Evolutionary conservation across 2,329 filamentous ascomycete genomes (phyloP), one percentile per base, ranked within the genome.

Genomic region (Talaromyces sp.): DNA sequence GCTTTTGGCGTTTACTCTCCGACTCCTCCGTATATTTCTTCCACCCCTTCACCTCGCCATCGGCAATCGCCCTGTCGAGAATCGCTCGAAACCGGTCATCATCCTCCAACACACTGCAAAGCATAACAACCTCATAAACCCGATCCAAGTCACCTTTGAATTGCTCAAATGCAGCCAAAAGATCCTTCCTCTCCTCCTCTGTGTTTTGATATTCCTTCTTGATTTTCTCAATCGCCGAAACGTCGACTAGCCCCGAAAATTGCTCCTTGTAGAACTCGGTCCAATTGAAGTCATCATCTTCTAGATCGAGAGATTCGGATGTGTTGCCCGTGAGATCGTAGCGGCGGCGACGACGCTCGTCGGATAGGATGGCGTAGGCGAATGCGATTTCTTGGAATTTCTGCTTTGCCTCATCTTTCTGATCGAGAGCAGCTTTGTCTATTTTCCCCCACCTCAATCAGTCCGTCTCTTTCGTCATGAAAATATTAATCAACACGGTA

Each of bases 261-360:
- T 97, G 93, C 69, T 90, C 88, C 63, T 89, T 87, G 82, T 96
- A 99, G 82, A 93, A 99, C 57, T 91, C 89, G 62, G 86, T 84
- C 95, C 95, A 99, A 82, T 92, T 87, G 80, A 98, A 99, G 62
- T 89, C 90, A 3, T 86, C 85, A 74, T 92, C 90, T 60, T 83
- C 79, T 37, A 89, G 72, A 61, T 84, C 85, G 24, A 96, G 86
- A 9, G 88, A 89, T 74, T 97, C 93, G 11, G 91, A 87, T 0
- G 93, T 98, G 64, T 90, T 95, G 63, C 95, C 95, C 0, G 94
- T 98, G 62, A 86, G 84, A 75, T 99, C 94, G 81, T 97, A 99
- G 66, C 92, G 90, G 71, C 88, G 88, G 70, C 95, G 90, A 62
- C 95, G 88, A 22, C 84, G 83, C 24, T 90, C 84, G 71, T 97